phyloP scores from a whole-genome alignment of 306 rosid species.

The Cyamopsis tetragonoloba region DNA sequence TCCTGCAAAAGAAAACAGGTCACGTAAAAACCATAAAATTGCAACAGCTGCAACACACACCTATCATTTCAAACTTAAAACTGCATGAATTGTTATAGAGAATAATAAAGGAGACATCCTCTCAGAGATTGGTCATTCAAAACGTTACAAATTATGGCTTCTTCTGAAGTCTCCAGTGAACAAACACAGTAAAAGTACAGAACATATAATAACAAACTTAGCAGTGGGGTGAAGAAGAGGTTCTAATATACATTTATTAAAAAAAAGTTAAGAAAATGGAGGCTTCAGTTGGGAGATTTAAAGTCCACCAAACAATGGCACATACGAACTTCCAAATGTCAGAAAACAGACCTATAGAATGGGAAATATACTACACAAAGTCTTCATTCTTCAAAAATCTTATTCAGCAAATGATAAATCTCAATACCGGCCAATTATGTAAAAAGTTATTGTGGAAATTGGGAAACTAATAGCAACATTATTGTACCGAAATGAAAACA shows the following conservation, averaged over 20 bases:
- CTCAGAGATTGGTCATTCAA: neutral
- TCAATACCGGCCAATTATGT: conserved; percentile 2
- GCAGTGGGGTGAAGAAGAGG: neutral
- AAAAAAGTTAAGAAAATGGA: neutral
- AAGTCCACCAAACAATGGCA: neutral
- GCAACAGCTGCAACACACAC: neutral
- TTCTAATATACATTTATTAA: conserved; percentile 19
- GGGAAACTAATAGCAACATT: conserved; percentile 8
- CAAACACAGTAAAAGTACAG: neutral
- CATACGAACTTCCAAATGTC: neutral
- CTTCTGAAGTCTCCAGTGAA: neutral
- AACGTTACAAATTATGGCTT: neutral
- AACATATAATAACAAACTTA: neutral
- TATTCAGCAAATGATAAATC: neutral
- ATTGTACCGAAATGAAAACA: neutral
- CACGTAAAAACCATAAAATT: neutral
- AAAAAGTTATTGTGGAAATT: neutral
- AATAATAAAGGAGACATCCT: neutral
- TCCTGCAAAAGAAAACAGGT: conserved; percentile 47
- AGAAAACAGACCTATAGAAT: neutral
- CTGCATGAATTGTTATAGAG: neutral
- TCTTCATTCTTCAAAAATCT: conserved; percentile 2
- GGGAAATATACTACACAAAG: neutral
- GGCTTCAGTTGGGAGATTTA: neutral
- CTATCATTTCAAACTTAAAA: neutral